These are phyloP conservation scores for Blastocrithidia nonstop DNA, from an alignment of 208 protist genomes.

Conservation along the genomic window DNA sequence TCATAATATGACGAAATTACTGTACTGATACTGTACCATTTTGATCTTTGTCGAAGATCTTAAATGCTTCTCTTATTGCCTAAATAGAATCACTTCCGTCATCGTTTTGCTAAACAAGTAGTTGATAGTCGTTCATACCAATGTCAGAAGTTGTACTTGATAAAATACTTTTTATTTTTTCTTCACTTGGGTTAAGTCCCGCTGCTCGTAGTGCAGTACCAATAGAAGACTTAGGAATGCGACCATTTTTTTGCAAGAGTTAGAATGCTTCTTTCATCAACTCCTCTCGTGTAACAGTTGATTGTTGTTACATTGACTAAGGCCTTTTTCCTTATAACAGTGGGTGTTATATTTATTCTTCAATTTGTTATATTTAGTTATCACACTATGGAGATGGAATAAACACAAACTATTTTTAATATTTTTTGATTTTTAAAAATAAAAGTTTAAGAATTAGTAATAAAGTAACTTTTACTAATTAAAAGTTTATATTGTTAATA, in stretches of 20 bases:
- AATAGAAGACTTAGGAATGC: constrained; percentile 73
- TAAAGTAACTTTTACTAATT: no score
- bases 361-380: no score
- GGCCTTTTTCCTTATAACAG: no score
- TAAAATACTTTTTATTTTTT: constrained; percentile 83
- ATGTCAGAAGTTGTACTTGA: constrained; percentile 34
- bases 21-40: constrained; percentile 90
- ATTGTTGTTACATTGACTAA: no score
- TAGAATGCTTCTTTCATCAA: constrained; percentile 84
- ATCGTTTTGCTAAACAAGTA: constrained; percentile 76
- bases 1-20: constrained; percentile 95
- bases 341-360: no score
- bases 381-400: no score
- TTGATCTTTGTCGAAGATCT: constrained; percentile 92
- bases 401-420: no score
- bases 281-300: constrained; percentile 29
- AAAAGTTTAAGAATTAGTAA: no score
- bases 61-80: constrained; percentile 92
- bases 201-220: constrained; percentile 75
- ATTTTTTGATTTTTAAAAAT: no score
- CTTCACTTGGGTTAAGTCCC: constrained; percentile 85
- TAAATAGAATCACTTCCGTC: constrained; percentile 79
- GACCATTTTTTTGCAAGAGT: constrained; percentile 80
- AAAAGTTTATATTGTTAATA: no score
- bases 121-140: constrained; percentile 71